Percentiles rank a stretch among this genome's conserved stretches.
phyloP scores from a whole-genome alignment of 2,329 filamentous ascomycete species.

The Beauveria sp. region DNA sequence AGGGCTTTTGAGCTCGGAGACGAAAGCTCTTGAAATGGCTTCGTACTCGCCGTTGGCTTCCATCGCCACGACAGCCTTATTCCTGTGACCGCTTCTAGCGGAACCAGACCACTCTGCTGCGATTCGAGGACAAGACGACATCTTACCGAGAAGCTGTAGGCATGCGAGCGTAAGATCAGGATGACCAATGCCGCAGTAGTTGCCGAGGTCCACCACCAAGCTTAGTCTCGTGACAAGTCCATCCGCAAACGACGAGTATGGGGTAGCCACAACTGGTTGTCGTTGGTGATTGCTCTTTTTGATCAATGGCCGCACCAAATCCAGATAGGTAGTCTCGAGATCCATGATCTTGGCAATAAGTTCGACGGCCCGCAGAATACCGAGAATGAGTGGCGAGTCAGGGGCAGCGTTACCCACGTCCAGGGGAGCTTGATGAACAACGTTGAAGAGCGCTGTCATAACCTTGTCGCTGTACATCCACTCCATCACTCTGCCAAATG shows the following conservation, averaged over 20 bases:
- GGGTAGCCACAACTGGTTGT: constrained; percentile 55
- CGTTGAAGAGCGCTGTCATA: constrained; percentile 67
- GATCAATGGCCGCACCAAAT: constrained; percentile 75
- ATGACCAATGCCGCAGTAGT: constrained; percentile 81
- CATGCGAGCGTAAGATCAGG: constrained; percentile 73
- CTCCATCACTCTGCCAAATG: constrained; percentile 92
- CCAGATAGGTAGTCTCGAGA: constrained; percentile 83
- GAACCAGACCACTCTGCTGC: constrained; percentile 60
- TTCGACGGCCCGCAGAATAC: constrained; percentile 72
- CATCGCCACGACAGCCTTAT: constrained; percentile 82
- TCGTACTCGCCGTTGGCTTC: constrained; percentile 74
- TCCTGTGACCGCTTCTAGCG: constrained; percentile 57
- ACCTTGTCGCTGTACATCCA: constrained; percentile 96
- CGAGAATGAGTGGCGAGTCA: constrained; percentile 74
- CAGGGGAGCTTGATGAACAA: constrained; percentile 64
- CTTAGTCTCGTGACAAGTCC: constrained; percentile 74
- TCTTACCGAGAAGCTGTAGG: constrained; percentile 73
- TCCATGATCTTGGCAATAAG: constrained; percentile 78
- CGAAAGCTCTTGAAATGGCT: constrained; percentile 67
- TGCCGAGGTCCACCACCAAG: constrained; percentile 73
- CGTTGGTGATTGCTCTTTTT: constrained; percentile 57
- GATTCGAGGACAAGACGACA: constrained; percentile 77
- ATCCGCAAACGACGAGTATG: constrained; percentile 87
- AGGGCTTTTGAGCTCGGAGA: constrained; percentile 58
- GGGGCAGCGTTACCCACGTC: constrained; percentile 65